Evolutionary conservation across 176 grass and related monocot species (phyloP).

Genomic region (Juncus inflexus): DNA sequence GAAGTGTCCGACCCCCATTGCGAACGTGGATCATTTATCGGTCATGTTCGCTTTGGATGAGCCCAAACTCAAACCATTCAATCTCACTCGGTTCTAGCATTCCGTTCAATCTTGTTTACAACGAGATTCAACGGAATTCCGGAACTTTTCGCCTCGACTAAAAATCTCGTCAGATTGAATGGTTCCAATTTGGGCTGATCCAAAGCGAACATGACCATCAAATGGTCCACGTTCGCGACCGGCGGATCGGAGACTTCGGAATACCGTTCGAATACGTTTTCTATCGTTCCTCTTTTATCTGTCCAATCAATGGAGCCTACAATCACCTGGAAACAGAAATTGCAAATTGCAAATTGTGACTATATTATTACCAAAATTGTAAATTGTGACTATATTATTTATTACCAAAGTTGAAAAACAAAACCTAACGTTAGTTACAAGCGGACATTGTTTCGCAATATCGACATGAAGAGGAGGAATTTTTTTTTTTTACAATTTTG

Average conservation of each 20-base stretch:
- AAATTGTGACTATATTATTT: too few species aligned
- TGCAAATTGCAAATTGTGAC: too few species aligned
- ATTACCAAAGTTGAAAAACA: too few species aligned
- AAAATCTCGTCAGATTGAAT: slow-evolving; percentile 79
- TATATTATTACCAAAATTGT: too few species aligned
- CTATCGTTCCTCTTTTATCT: slow-evolving; percentile 67
- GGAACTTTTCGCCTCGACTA: slow-evolving; percentile 74
- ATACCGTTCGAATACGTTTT: slow-evolving; percentile 69
- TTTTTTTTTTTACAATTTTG: too few species aligned
- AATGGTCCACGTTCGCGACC: slow-evolving; percentile 72
- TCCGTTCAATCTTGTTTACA: slow-evolving; percentile 72
- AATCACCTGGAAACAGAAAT: slow-evolving; percentile 49
- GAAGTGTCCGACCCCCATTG: slow-evolving; percentile 40
- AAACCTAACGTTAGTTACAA: too few species aligned
- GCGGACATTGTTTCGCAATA: too few species aligned
- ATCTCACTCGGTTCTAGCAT: too few species aligned
- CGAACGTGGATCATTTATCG: slow-evolving; percentile 32
- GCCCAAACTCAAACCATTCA: too few species aligned
- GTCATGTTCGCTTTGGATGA: too few species aligned
- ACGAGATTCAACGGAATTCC: slow-evolving; percentile 59
- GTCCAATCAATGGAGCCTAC: slow-evolving; percentile 64
- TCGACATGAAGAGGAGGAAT: too few species aligned
- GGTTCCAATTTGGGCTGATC: slow-evolving; percentile 71
- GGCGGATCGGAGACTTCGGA: slow-evolving; percentile 66
- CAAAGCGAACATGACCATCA: slow-evolving; percentile 76